Evolutionary conservation across 2,329 filamentous ascomycete genomes (phyloP).

Genomic region (Hansfordia pulvinata): DNA sequence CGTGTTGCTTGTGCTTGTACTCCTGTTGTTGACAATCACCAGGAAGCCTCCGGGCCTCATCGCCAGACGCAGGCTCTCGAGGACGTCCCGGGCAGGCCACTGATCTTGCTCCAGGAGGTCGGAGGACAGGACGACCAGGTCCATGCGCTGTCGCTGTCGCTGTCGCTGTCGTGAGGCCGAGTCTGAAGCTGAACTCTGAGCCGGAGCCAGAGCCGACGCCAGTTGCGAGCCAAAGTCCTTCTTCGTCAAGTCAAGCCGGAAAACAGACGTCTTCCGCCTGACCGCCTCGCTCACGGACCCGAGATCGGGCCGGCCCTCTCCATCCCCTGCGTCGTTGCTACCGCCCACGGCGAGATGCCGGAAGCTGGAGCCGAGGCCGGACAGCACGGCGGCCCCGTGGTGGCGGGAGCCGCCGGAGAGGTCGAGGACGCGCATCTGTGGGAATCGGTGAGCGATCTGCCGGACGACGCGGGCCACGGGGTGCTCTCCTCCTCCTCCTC

Average conservation of each 20-base stretch:
- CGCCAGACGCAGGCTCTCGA: constrained; percentile 14
- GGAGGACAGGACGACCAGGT: constrained; percentile 21
- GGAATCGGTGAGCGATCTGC: neutral
- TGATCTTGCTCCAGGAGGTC: constrained; percentile 16
- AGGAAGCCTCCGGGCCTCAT: constrained; percentile 25
- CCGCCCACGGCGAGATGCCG: too few species aligned
- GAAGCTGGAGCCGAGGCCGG: too few species aligned
- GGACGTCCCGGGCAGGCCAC: constrained; percentile 5
- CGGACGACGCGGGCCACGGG: neutral
- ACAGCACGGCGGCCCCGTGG: too few species aligned
- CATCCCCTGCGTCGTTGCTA: too few species aligned
- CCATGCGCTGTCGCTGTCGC: too few species aligned
- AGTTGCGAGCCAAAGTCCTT: too few species aligned
- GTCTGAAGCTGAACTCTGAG: too few species aligned
- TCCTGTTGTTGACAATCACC: constrained; percentile 9
- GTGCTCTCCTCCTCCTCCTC: neutral
- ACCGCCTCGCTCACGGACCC: neutral
- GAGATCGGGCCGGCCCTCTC: too few species aligned
- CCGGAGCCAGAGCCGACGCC: too few species aligned
- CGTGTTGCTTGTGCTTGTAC: constrained; percentile 3
- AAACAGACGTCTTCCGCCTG: neutral
- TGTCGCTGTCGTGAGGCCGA: too few species aligned
- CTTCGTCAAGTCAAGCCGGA: too few species aligned
- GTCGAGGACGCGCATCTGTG: neutral
- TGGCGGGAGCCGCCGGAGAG: too few species aligned